A percentile compares a stretch with the other conserved stretches of the same genome.
phyloP scores from a whole-genome alignment of 345 rosid genomes.

The Salix exigua region DNA sequence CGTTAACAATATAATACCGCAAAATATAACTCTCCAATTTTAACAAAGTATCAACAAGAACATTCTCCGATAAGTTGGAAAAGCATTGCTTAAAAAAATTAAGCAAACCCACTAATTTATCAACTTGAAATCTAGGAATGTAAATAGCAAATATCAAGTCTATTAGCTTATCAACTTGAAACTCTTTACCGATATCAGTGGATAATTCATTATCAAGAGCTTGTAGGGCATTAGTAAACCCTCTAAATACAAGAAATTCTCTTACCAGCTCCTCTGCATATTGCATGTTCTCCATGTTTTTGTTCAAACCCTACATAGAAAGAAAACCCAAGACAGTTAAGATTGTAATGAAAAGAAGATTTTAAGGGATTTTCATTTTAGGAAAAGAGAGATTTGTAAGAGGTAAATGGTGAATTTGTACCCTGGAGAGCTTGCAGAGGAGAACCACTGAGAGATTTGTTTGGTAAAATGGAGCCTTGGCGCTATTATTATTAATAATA shows the following conservation, averaged over 20 bases:
- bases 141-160: constrained; percentile 57
- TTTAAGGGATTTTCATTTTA: too few relatives aligned
- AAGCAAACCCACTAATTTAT: constrained; percentile 43
- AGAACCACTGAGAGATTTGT: background rate
- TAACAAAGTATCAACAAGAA: constrained; percentile 33
- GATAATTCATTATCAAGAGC: constrained; percentile 52
- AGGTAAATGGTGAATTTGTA: background rate
- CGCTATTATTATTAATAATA: background rate
- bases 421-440: background rate
- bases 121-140: constrained; percentile 54
- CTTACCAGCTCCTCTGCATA: constrained; percentile 65
- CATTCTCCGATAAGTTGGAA: constrained; percentile 39
- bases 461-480: background rate
- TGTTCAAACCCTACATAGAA: background rate
- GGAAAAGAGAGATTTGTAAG: background rate
- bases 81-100: constrained; percentile 53
- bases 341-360: background rate
- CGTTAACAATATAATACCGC: constrained; percentile 45
- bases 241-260: constrained; percentile 66
- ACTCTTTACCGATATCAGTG: constrained; percentile 61
- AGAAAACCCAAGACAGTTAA: background rate
- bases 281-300: constrained; percentile 61
- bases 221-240: constrained; percentile 55
- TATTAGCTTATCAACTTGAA: constrained; percentile 51
- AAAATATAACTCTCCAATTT: constrained; percentile 52